Conservation (phyloP, 768 basidiomycete genomes). For the Lactarius indigo region DNA sequence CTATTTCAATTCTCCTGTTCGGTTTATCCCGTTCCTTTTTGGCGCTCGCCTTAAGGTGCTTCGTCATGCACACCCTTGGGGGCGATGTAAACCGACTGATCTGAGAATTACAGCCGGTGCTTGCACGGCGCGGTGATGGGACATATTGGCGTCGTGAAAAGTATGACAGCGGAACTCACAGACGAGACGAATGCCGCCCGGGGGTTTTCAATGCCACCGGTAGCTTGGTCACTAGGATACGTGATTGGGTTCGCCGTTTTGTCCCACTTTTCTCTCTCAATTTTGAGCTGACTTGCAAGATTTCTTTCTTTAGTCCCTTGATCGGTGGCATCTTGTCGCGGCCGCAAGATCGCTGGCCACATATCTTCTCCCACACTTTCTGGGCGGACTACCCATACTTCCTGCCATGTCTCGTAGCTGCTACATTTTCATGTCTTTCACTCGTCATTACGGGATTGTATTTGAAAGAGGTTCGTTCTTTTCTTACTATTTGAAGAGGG, state of each 20-base stretch:
- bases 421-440: neutral
- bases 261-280: neutral
- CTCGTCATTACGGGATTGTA: neutral
- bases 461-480: slow-evolving; percentile 2
- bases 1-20: neutral
- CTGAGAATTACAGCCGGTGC: neutral
- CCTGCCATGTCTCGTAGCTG: slow-evolving; percentile 23
- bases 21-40: neutral
- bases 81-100: neutral
- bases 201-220: neutral
- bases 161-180: neutral
- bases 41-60: neutral
- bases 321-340: slow-evolving; percentile 26
- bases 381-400: slow-evolving; percentile 28
- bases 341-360: slow-evolving; percentile 24
- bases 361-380: slow-evolving; percentile 20
- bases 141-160: neutral
- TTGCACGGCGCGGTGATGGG: neutral
- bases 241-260: slow-evolving; percentile 18
- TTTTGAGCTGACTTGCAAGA: neutral
- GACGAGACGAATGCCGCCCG: neutral
- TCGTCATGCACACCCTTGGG: neutral
- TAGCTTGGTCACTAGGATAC: neutral
- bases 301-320: slow-evolving; percentile 17
- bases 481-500: neutral